These are phyloP conservation scores for Solanum boliviense DNA, from an alignment of 257 asterid species.

Conservation along the genomic window DNA sequence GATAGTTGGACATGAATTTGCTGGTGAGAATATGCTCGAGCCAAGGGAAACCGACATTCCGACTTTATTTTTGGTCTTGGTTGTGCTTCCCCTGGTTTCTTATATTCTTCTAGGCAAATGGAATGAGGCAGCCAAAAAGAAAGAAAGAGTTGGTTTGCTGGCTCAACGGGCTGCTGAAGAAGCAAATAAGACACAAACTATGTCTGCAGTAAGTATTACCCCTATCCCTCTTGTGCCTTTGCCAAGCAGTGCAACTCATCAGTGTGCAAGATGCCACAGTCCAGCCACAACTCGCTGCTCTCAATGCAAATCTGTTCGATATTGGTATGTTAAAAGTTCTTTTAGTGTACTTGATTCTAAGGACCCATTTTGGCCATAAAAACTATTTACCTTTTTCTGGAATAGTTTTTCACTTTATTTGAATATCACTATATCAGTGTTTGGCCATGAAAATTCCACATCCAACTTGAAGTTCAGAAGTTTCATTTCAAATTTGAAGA, in stretches of 20 bases:
- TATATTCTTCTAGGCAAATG: constrained; percentile 71
- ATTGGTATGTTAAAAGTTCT: constrained; percentile 45
- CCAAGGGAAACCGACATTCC: constrained; percentile 71
- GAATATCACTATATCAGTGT: background rate
- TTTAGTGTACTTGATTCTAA: background rate
- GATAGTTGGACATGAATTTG: constrained; percentile 55
- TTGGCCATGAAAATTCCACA: background rate
- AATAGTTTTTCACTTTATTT: background rate
- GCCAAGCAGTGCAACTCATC: constrained; percentile 37
- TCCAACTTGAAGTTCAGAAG: background rate
- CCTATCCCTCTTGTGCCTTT: constrained; percentile 13
- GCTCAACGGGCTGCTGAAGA: constrained; percentile 48
- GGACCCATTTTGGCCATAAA: background rate
- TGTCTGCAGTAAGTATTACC: constrained; percentile 40
- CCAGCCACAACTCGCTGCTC: constrained; percentile 73
- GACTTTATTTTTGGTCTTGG: constrained; percentile 47
- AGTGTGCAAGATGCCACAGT: constrained; percentile 60
- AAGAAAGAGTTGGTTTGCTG: constrained; percentile 38
- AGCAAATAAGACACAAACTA: constrained; percentile 26
- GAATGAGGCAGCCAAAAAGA: constrained; percentile 50
- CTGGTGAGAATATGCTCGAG: constrained; percentile 67
- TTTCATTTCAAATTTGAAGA: background rate
- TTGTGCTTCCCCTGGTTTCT: constrained; percentile 68
- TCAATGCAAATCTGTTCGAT: constrained; percentile 71
- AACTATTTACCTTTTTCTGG: background rate